These are phyloP conservation scores for Annulohypoxylon nitens DNA, from an alignment of 495 filamentous ascomycete species.

Conservation along the genomic window DNA sequence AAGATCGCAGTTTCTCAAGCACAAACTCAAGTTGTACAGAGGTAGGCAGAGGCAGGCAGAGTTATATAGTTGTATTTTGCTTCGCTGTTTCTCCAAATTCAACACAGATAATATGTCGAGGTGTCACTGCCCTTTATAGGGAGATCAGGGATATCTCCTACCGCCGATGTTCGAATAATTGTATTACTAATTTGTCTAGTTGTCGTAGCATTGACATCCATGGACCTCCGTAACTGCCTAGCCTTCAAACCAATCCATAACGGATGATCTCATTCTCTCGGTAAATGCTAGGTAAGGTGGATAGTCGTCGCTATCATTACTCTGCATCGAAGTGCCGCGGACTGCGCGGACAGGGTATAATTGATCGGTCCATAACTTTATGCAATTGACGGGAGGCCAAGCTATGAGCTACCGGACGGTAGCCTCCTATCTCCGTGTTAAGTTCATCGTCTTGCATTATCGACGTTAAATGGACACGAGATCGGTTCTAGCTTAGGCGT, in stretches of 20 bases:
- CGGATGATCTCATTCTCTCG: conserved; percentile 19
- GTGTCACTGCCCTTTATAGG: conserved; percentile 17
- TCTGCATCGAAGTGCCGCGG: neutral
- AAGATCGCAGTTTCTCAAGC: neutral
- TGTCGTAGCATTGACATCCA: conserved; percentile 7
- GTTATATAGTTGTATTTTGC: neutral
- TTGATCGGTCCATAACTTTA: neutral
- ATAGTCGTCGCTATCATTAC: neutral
- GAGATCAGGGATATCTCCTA: conserved; percentile 9
- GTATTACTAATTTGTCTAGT: conserved; percentile 6
- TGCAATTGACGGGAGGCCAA: neutral
- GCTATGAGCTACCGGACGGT: neutral
- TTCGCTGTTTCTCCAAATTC: neutral
- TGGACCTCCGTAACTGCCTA: neutral
- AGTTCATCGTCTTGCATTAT: neutral
- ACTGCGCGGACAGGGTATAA: neutral
- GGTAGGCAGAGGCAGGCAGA: no score
- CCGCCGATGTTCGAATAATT: conserved; percentile 6
- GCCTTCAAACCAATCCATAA: neutral
- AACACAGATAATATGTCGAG: neutral
- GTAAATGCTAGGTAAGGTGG: neutral
- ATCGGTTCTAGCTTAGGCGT: neutral
- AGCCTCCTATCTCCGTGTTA: neutral
- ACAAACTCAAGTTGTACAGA: no score
- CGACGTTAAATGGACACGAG: neutral